Base-by-base conservation (phyloP, 306 rosid genomes). In the Lathyrus oleraceus region DNA sequence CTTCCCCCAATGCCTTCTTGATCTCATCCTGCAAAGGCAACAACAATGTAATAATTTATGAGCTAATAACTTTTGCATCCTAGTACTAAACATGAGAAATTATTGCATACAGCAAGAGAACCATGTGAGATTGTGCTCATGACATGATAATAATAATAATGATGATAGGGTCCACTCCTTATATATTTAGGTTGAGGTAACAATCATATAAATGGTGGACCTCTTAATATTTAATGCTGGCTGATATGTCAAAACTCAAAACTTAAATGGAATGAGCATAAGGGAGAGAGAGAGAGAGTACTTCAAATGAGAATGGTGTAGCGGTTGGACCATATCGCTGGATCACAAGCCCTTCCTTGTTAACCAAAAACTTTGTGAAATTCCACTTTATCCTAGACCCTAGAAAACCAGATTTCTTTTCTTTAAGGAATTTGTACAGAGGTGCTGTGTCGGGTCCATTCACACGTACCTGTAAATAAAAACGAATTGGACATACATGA, bases 321-420 rank as follows among this genome's bases (percentile, higher is more conserved):
- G 89, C 85, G 85, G 85, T 72, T 65, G 95, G 32, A 62, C 83
- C 43, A 17, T 83, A 89, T 30, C 98, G 96, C 32, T 32, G 43
- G 20, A 92, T 71, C 69, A 83, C 92, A 17, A 20, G 43, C 30
- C 98, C 98, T 30, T 92, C 86, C 84, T 66, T 83, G 77, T 83
- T 86, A 45, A 87, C 81, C 72, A 92, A 82, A 84, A 92, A 92
- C 91, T 92, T 92, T 71, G 95, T 89, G 85, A 89, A 92, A 77
- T 92, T 92, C 98, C 96, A 92, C 87, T 92, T 87, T 76, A 92
- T 83, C 65, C 91, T 78, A 30, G 84, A 39, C 43, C 96, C 92
- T 32, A 85, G 2, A 64, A 87, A 82, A 68, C 96, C 96, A 52
- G 53, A 1, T 77, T 82, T 87, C 25, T 66, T 70, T 59, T 85